A percentile compares a stretch with the other conserved stretches of the same genome.
Evolutionary conservation across 2,329 filamentous ascomycete species (phyloP).

Genomic region (Celoporthe dispersa): DNA sequence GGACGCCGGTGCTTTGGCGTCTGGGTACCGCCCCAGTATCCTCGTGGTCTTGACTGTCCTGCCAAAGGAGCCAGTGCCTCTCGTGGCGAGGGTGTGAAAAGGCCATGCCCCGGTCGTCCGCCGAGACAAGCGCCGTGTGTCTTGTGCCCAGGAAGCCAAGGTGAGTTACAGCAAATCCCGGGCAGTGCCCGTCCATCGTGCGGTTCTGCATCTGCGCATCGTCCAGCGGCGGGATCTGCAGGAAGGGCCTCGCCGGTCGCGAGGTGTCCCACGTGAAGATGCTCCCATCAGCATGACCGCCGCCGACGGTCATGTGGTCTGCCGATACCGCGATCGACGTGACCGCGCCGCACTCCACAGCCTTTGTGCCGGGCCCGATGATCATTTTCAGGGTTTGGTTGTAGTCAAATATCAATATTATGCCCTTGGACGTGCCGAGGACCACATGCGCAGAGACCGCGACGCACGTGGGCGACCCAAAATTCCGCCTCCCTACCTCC

Average conservation of each 20-base stretch:
- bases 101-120: conserved; percentile 94
- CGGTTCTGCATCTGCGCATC: conserved; percentile 65
- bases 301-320: conserved; percentile 89
- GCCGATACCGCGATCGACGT: conserved; percentile 89
- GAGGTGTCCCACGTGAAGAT: conserved; percentile 98
- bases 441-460: conserved; percentile 87
- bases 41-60: conserved; percentile 87
- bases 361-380: conserved; percentile 91
- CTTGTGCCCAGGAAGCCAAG: conserved; percentile 93
- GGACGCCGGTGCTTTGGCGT: conserved; percentile 59
- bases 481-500: conserved; percentile 88
- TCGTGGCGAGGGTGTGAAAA: conserved; percentile 94
- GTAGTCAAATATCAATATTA: conserved; percentile 96
- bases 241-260: conserved; percentile 81
- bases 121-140: conserved; percentile 92
- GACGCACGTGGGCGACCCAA: conserved; percentile 88
- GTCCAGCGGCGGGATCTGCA: conserved; percentile 81
- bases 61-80: conserved; percentile 85
- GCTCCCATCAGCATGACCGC: conserved; percentile 84
- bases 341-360: conserved; percentile 86
- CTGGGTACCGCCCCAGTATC: conserved; percentile 88
- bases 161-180: conserved; percentile 79
- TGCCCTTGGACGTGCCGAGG: conserved; percentile 89
- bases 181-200: conserved; percentile 80
- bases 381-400: conserved; percentile 94